A percentile compares a stretch with the other conserved stretches of the same genome.
phyloP scores from a whole-genome alignment of 768 basidiomycete species.

The Lactarius evosmus region DNA sequence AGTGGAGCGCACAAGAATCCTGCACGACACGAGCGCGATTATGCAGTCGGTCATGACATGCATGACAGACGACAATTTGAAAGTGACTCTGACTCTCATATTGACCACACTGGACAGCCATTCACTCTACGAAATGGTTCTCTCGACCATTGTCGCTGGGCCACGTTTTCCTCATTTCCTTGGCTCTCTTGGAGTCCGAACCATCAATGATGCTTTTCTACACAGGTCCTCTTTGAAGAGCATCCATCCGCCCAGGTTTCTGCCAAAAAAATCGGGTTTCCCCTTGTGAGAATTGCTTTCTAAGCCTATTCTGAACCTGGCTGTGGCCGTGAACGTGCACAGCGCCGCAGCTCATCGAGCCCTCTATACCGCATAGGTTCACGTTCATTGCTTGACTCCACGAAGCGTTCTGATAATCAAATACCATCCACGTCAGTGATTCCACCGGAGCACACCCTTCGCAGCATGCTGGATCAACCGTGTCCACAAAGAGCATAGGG shows the following conservation, averaged over 20 bases:
- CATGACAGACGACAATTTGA: too few relatives aligned
- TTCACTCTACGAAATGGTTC: not conserved
- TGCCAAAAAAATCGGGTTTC: conserved; percentile 77
- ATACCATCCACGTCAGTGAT: conserved; percentile 63
- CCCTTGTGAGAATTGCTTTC: conserved; percentile 76
- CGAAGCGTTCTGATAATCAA: conserved; percentile 41
- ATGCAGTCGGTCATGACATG: too few relatives aligned
- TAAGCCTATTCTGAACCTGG: conserved; percentile 73
- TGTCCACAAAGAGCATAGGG: conserved; percentile 91
- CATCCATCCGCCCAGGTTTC: conserved; percentile 63
- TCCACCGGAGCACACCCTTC: conserved; percentile 82
- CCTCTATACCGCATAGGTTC: conserved; percentile 59
- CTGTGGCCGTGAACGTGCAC: conserved; percentile 78
- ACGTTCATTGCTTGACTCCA: not conserved
- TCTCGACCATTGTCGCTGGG: not conserved
- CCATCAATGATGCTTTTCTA: conserved; percentile 73
- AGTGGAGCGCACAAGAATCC: too few relatives aligned
- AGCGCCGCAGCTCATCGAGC: conserved; percentile 79
- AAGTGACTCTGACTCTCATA: too few relatives aligned
- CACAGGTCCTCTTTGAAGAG: conserved; percentile 84
- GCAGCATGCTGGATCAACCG: conserved; percentile 63
- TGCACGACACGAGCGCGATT: too few relatives aligned
- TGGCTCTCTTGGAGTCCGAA: not conserved
- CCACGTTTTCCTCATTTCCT: conserved; percentile 22
- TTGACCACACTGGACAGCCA: too few relatives aligned